These are phyloP conservation scores for Auriscalpium orientale DNA, from an alignment of 768 basidiomycete species.

Conservation along the genomic window DNA sequence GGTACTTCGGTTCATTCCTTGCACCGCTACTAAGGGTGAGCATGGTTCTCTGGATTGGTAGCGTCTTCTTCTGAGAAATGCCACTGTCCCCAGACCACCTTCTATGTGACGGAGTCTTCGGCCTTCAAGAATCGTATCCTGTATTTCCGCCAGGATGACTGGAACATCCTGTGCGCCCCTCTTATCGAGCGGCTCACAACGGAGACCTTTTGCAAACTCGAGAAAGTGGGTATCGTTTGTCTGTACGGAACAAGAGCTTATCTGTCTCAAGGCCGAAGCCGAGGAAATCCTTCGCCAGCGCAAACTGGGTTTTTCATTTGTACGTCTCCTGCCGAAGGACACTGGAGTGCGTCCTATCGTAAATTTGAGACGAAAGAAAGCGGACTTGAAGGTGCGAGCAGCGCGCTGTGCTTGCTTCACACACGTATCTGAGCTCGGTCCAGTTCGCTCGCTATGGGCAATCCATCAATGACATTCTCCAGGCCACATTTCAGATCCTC, in stretches of 20 bases:
- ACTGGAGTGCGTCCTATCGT: slow-evolving; percentile 93
- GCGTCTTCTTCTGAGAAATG: background rate
- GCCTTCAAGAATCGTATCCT: slow-evolving; percentile 75
- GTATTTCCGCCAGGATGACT: slow-evolving; percentile 94
- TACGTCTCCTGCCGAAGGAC: slow-evolving; percentile 89
- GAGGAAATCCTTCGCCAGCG: slow-evolving; percentile 63
- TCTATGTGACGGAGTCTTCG: slow-evolving; percentile 90
- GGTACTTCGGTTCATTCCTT: slow-evolving; percentile 86
- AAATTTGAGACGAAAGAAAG: slow-evolving; percentile 63
- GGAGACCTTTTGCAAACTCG: slow-evolving; percentile 63
- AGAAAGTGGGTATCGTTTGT: slow-evolving; percentile 41
- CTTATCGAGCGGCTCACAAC: slow-evolving; percentile 66
- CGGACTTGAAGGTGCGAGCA: slow-evolving; percentile 26
- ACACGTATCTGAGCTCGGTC: too few relatives aligned
- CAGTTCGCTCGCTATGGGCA: slow-evolving; percentile 15
- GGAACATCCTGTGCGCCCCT: slow-evolving; percentile 77
- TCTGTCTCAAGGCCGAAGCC: slow-evolving; percentile 45
- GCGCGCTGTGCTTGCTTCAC: background rate
- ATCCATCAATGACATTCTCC: slow-evolving; percentile 85
- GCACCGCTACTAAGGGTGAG: slow-evolving; percentile 70
- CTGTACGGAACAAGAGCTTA: background rate
- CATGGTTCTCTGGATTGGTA: background rate
- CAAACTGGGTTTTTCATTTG: slow-evolving; percentile 74
- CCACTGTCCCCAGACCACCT: slow-evolving; percentile 59
- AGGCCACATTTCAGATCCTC: slow-evolving; percentile 79